phyloP scores from a whole-genome alignment of 2,329 filamentous ascomycete species.

The Raffaelea arxii region DNA sequence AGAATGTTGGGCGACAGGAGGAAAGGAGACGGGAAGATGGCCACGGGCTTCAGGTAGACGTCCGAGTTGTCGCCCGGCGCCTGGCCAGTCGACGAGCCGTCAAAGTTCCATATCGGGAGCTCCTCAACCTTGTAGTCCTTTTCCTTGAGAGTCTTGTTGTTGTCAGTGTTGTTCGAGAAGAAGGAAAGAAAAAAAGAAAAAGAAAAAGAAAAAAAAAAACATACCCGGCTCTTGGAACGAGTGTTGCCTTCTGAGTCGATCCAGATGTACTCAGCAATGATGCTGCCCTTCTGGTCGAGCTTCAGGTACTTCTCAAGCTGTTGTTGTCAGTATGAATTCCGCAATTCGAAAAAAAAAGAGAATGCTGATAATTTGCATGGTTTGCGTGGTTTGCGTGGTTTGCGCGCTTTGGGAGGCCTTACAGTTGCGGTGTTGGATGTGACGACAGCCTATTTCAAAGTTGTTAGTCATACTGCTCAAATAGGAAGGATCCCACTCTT shows the following conservation, averaged over 20 bases:
- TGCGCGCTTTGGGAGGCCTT: too few relatives aligned
- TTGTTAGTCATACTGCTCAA: too few relatives aligned
- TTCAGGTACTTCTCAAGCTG: slow-evolving; percentile 87
- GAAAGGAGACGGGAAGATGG: slow-evolving; percentile 81
- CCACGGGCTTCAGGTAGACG: slow-evolving; percentile 34
- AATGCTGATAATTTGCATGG: too few relatives aligned
- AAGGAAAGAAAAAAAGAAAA: neutral
- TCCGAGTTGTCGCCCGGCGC: slow-evolving; percentile 72
- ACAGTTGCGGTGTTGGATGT: slow-evolving; percentile 9
- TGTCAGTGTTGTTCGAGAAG: neutral
- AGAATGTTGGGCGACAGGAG: slow-evolving; percentile 64
- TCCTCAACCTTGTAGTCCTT: slow-evolving; percentile 32
- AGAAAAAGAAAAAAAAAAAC: slow-evolving; percentile 26
- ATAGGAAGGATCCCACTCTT: neutral
- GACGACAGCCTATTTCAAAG: too few relatives aligned
- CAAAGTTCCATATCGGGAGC: slow-evolving; percentile 69
- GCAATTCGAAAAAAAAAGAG: too few relatives aligned
- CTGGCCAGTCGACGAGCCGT: slow-evolving; percentile 67
- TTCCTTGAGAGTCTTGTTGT: slow-evolving; percentile 14
- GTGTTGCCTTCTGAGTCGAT: slow-evolving; percentile 75
- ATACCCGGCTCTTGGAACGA: slow-evolving; percentile 93
- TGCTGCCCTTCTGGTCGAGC: slow-evolving; percentile 77
- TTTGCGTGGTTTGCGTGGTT: too few relatives aligned
- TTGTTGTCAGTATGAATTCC: slow-evolving; percentile 5
- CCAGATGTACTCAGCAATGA: slow-evolving; percentile 67